Conservation (phyloP, 371 early-diverging fungal genomes). For the Gilbertella persicaria region DNA sequence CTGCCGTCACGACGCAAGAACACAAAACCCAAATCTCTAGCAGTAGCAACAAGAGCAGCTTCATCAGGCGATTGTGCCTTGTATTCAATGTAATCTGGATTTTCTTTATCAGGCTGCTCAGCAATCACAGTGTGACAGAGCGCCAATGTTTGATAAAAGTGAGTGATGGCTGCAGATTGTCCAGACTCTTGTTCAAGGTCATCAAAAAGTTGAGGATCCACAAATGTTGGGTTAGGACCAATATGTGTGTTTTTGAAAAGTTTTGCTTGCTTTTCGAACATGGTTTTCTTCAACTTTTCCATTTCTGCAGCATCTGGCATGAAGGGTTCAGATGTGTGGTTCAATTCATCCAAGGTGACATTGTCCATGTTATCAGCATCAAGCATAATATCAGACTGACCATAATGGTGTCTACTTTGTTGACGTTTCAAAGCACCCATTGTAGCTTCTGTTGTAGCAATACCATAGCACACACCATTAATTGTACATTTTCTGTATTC, state of each 20-base stretch:
- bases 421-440: conserved; percentile 48
- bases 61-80: conserved; percentile 95
- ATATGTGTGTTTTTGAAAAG: conserved; percentile 41
- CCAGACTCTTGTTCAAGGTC: conserved; percentile 36
- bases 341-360: conserved; percentile 14
- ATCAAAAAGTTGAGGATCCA: conserved; percentile 46
- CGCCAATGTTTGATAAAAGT: conserved; percentile 74
- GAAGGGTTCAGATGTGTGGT: neutral
- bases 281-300: conserved; percentile 35
- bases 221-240: conserved; percentile 43
- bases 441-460: conserved; percentile 43
- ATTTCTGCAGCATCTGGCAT: conserved; percentile 5
- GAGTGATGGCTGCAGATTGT: conserved; percentile 64
- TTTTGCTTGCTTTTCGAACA: conserved; percentile 40
- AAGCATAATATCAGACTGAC: conserved; percentile 13
- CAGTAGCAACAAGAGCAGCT: conserved; percentile 89
- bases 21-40: conserved; percentile 87
- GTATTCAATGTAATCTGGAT: conserved; percentile 65
- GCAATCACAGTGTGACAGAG: conserved; percentile 82
- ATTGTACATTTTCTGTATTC: conserved; percentile 84
- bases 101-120: conserved; percentile 48
- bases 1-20: conserved; percentile 73
- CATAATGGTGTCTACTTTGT: conserved; percentile 21
- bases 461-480: conserved; percentile 79
- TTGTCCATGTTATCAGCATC: conserved; percentile 15